Conservation (phyloP, 2,329 filamentous ascomycete species). For the Proliferodiscus dingleyae region DNA sequence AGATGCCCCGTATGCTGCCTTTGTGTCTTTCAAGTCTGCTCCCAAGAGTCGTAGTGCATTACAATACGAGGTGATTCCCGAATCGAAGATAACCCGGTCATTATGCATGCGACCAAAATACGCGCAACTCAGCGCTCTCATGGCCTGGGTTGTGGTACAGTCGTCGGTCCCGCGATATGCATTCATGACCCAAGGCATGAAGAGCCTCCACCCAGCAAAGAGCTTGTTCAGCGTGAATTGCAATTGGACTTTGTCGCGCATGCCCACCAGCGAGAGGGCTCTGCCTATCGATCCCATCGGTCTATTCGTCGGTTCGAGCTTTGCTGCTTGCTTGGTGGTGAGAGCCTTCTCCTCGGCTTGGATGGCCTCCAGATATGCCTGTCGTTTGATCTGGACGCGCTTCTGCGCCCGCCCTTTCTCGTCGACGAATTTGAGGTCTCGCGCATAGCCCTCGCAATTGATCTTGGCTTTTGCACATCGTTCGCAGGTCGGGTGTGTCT, state of each 20-base stretch:
- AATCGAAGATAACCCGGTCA: constrained; percentile 6
- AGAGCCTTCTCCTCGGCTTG: constrained; percentile 12
- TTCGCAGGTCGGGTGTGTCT: constrained; percentile 8
- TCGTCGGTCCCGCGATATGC: constrained; percentile 8
- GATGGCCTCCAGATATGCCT: constrained; percentile 16
- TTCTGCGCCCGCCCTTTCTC: constrained; percentile 16
- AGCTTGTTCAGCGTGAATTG: constrained; percentile 10
- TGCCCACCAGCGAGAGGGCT: background rate
- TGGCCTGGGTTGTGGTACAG: constrained; percentile 16
- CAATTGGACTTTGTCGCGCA: constrained; percentile 1
- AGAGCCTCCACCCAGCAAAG: constrained; percentile 9
- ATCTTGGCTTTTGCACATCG: constrained; percentile 14
- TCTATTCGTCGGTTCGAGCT: background rate
- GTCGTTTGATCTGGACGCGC: constrained; percentile 13
- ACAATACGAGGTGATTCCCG: constrained; percentile 10
- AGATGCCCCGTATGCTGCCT: constrained; percentile 3
- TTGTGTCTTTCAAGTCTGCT: constrained; percentile 10
- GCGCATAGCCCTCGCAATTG: constrained; percentile 12
- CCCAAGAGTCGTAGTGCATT: constrained; percentile 15
- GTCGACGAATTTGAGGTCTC: constrained; percentile 17
- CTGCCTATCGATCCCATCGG: background rate
- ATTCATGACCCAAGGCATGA: constrained; percentile 8
- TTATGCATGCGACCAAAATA: constrained; percentile 14
- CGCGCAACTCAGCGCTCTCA: constrained; percentile 12
- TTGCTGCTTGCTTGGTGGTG: background rate